Conservation (phyloP, 2,329 filamentous ascomycete genomes). For the Annulohypoxylon truncatum region DNA sequence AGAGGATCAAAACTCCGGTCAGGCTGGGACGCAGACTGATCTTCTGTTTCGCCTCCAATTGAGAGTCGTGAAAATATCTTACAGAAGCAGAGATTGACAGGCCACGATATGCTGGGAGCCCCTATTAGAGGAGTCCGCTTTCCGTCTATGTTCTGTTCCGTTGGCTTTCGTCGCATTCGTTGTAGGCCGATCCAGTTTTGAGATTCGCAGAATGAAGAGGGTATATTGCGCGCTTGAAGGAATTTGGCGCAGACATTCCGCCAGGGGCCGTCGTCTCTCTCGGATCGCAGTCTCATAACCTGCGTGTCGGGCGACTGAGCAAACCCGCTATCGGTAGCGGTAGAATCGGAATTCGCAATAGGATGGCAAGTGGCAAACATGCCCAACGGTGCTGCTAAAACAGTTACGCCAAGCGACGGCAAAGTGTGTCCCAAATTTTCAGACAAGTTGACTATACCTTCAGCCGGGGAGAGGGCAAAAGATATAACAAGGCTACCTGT, state of each 20-base stretch:
- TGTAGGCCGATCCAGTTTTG: slow-evolving; percentile 63
- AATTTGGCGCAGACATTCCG: slow-evolving; percentile 63
- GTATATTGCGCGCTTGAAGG: slow-evolving; percentile 63
- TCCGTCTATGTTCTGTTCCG: slow-evolving; percentile 57
- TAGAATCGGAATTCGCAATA: slow-evolving; percentile 51
- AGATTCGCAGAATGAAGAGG: slow-evolving; percentile 56
- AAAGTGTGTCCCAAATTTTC: slow-evolving; percentile 56
- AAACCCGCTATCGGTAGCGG: slow-evolving; percentile 52
- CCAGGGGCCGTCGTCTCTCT: slow-evolving; percentile 59
- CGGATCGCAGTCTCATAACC: slow-evolving; percentile 56
- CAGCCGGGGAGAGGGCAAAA: slow-evolving; percentile 60
- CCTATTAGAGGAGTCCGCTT: slow-evolving; percentile 54
- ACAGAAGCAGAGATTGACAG: slow-evolving; percentile 64
- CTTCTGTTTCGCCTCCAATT: slow-evolving; percentile 55
- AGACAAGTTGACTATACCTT: slow-evolving; percentile 60
- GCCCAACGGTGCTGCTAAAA: slow-evolving; percentile 68
- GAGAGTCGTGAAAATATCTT: slow-evolving; percentile 58
- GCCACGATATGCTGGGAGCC: slow-evolving; percentile 63
- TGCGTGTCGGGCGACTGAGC: slow-evolving; percentile 67
- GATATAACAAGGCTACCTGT: slow-evolving; percentile 65
- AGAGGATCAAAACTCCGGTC: slow-evolving; percentile 63
- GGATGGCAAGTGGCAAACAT: slow-evolving; percentile 58
- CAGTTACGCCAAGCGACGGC: slow-evolving; percentile 56
- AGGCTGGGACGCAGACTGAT: slow-evolving; percentile 52
- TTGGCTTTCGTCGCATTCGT: slow-evolving; percentile 58